Evolutionary conservation across 768 basidiomycete species (phyloP).

Genomic region (Mycena sanguinolenta): DNA sequence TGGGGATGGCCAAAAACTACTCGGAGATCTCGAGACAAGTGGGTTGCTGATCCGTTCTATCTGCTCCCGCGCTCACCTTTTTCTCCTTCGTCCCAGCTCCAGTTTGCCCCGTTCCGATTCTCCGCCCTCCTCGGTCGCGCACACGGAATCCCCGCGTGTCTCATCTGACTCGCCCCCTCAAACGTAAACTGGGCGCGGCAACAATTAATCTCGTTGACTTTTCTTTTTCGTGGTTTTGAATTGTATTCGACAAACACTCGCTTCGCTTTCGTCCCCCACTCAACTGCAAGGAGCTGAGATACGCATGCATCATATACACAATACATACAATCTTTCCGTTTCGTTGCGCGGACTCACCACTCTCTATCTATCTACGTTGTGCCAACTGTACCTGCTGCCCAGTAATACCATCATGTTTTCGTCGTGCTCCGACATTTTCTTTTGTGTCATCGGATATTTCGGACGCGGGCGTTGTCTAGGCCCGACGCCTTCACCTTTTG

Average conservation of each 20-base stretch:
- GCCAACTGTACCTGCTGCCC: slow-evolving; percentile 3
- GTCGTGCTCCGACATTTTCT: too few relatives aligned
- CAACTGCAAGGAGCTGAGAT: slow-evolving; percentile 25
- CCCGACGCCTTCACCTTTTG: not conserved
- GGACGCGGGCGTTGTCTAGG: not conserved
- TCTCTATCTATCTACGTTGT: slow-evolving; percentile 1
- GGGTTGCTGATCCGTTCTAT: slow-evolving; percentile 31
- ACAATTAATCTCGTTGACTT: not conserved
- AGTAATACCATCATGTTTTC: slow-evolving; percentile 16
- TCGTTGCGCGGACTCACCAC: slow-evolving; percentile 16
- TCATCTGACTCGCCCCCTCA: not conserved
- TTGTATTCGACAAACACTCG: slow-evolving; percentile 16
- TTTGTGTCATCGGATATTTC: not conserved
- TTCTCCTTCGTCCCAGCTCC: not conserved
- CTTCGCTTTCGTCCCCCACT: slow-evolving; percentile 14
- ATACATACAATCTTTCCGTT: slow-evolving; percentile 16
- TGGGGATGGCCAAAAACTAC: slow-evolving; percentile 80
- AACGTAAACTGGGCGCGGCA: not conserved
- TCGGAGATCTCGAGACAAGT: slow-evolving; percentile 62
- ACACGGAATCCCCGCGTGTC: slow-evolving; percentile 1
- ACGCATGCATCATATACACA: slow-evolving; percentile 29
- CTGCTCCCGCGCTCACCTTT: not conserved
- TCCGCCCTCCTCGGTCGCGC: slow-evolving; percentile 16
- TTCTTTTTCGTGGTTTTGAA: not conserved
- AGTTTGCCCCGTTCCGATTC: slow-evolving; percentile 24